Conservation (phyloP, 306 rosid species). For the Casuarina cunninghamiana region DNA sequence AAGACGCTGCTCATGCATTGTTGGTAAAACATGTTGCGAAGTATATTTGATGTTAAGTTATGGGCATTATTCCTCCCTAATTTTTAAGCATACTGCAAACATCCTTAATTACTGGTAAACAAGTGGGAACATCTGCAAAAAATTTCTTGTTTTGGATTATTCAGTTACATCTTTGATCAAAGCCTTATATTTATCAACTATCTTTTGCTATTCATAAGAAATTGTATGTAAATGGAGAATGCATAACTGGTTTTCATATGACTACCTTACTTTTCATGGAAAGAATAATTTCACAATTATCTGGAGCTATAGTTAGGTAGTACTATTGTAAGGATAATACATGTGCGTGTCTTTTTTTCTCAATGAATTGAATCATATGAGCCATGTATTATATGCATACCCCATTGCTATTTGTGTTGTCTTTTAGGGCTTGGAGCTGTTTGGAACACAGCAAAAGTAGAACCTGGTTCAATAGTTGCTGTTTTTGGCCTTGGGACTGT, state of each 20-base stretch:
- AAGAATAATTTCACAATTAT: neutral
- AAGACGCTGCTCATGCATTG: neutral
- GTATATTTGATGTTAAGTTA: neutral
- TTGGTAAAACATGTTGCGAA: neutral
- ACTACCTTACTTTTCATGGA: neutral
- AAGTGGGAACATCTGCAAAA: neutral
- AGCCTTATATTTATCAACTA: neutral
- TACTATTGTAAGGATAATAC: neutral
- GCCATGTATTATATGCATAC: neutral
- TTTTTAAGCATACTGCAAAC: neutral
- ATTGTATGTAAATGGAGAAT: neutral
- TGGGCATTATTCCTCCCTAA: neutral
- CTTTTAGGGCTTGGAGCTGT: constrained; percentile 88
- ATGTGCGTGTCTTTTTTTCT: neutral
- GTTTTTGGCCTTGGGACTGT: constrained; percentile 93
- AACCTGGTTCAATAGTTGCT: constrained; percentile 83
- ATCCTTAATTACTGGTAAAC: neutral
- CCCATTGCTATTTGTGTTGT: neutral
- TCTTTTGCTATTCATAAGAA: constrained; percentile 3
- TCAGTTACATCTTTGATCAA: neutral
- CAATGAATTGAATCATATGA: neutral
- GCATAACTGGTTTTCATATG: neutral
- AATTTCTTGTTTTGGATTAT: neutral
- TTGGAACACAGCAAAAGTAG: constrained; percentile 98
- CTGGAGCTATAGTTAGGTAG: neutral